Conservation (phyloP, 1,284 basidiomycete species). For the Chiua sp. region DNA sequence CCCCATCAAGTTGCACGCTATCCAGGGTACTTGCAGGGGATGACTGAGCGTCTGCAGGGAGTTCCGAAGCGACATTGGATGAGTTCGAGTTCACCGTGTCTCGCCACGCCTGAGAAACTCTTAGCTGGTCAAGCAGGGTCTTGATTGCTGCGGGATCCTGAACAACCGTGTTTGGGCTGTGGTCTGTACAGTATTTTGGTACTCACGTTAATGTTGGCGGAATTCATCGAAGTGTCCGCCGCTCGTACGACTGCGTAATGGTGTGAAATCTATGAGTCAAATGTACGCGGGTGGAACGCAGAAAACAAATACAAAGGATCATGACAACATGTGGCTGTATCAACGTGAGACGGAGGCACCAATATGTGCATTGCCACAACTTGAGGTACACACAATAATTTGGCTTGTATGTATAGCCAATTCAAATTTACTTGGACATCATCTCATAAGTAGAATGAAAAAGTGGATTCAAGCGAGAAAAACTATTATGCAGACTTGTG, state of each 20-base stretch:
- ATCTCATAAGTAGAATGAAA: neutral
- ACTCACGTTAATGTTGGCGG: slow-evolving; percentile 54
- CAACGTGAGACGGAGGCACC: no score
- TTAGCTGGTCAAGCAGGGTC: slow-evolving; percentile 68
- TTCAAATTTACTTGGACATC: no score
- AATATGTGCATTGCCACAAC: neutral
- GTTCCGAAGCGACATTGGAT: slow-evolving; percentile 7
- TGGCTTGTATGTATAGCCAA: no score
- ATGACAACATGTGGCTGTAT: no score
- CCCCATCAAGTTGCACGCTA: slow-evolving; percentile 4
- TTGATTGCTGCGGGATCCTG: slow-evolving; percentile 63
- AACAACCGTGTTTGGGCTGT: neutral
- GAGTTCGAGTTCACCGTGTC: slow-evolving; percentile 42
- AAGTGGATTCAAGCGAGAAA: slow-evolving; percentile 1
- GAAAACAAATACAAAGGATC: neutral
- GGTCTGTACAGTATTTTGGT: no score
- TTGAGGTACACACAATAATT: no score
- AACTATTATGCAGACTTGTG: neutral
- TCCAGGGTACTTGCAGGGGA: slow-evolving; percentile 10
- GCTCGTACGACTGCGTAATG: neutral
- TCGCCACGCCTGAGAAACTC: slow-evolving; percentile 69
- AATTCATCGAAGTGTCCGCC: slow-evolving; percentile 33
- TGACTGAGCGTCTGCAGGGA: slow-evolving; percentile 5
- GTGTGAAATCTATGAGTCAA: neutral
- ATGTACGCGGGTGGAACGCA: neutral